A percentile compares a stretch with the other conserved stretches of the same genome.
These are phyloP conservation scores for Zizania latifolia DNA, from an alignment of 176 grass and related monocot genomes.

Conservation along the genomic window DNA sequence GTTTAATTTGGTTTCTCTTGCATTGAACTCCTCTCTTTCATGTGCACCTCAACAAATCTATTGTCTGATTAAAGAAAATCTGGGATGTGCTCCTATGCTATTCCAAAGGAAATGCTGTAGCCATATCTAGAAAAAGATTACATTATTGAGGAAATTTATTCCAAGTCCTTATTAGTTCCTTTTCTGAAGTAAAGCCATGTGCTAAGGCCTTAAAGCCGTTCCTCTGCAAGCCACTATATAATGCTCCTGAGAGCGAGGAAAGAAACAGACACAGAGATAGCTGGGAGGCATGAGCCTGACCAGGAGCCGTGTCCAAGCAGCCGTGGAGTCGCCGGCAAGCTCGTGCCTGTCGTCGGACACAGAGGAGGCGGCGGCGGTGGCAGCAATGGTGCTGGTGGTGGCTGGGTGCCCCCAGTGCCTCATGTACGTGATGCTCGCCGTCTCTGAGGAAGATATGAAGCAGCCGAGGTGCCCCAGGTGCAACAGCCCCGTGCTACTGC, in stretches of 20 bases:
- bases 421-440: conserved; percentile 48
- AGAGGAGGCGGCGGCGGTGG: conserved; percentile 11
- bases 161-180: too few relatives aligned
- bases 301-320: neutral
- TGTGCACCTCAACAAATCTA: neutral
- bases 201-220: neutral
- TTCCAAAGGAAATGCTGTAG: too few relatives aligned
- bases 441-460: conserved; percentile 28
- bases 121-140: too few relatives aligned
- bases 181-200: too few relatives aligned
- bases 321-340: conserved; percentile 29
- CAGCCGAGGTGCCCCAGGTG: conserved; percentile 42
- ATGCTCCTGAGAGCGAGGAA: neutral
- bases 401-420: conserved; percentile 45
- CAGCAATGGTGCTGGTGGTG: conserved; percentile 25
- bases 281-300: neutral
- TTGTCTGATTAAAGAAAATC: too few relatives aligned
- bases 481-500: conserved; percentile 35
- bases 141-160: too few relatives aligned
- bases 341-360: conserved; percentile 43
- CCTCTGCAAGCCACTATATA: conserved; percentile 14
- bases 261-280: neutral
- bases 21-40: neutral
- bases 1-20: neutral
- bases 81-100: neutral